phyloP scores from a whole-genome alignment of 2,329 filamentous ascomycete genomes.

The Setomelanomma holmii region DNA sequence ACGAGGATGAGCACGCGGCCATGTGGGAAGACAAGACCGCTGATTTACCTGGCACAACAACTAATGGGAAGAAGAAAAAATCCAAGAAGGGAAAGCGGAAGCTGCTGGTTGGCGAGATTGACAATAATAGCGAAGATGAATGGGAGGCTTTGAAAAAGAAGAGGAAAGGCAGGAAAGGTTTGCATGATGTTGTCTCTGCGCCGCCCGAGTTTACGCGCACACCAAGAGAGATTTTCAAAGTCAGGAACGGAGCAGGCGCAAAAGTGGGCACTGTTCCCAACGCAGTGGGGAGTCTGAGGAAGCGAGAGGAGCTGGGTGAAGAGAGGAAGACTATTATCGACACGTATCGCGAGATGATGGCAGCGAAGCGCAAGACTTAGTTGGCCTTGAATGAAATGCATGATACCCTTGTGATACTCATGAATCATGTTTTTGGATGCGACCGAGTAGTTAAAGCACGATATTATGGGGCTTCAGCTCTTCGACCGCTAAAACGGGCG shows the following conservation, averaged over 20 bases:
- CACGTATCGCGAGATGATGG: constrained; percentile 74
- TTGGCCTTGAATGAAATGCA: too few species aligned
- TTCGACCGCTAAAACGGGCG: too few species aligned
- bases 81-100: constrained; percentile 59
- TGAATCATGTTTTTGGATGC: too few species aligned
- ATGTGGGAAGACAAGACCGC: constrained; percentile 68
- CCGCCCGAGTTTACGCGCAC: constrained; percentile 75
- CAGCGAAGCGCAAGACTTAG: constrained; percentile 28
- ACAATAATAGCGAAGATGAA: constrained; percentile 72
- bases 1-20: constrained; percentile 68
- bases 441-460: too few species aligned
- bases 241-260: constrained; percentile 69
- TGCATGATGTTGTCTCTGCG: constrained; percentile 71
- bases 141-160: constrained; percentile 74
- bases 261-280: constrained; percentile 74
- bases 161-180: constrained; percentile 61
- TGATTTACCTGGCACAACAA: constrained; percentile 64
- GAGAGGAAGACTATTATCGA: constrained; percentile 75
- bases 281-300: constrained; percentile 72
- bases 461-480: too few species aligned
- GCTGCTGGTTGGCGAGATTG: constrained; percentile 58
- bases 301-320: constrained; percentile 74
- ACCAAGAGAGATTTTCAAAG: constrained; percentile 68
- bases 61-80: constrained; percentile 57
- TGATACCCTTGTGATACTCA: too few species aligned